Base-by-base conservation (phyloP, 139 green algal species). In the Microglena sp. region DNA sequence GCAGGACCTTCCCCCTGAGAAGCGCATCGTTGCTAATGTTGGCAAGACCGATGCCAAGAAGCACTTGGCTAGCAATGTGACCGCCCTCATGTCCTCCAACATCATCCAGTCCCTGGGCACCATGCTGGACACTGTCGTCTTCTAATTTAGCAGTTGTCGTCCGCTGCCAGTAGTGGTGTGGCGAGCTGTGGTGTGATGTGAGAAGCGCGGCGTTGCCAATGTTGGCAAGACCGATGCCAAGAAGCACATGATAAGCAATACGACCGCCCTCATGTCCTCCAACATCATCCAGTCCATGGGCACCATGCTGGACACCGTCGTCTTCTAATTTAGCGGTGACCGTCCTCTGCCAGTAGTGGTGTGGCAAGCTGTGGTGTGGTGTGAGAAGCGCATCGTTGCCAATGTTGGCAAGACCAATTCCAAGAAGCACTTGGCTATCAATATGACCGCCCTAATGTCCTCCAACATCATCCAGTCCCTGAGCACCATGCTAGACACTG, bases 31-130 rank as follows among this genome's bases (percentile, higher is more conserved):
- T 18, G 90, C 91, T 5, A 92, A 90, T 40, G 86, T 91, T 28
- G 74, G 92, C 60, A 92, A 94, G 76, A 90, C 95, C 77, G 93
- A 99, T 64, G 92, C 94, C 4, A 96, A 96, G 84, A 96, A 96
- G 86, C 90, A 92, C 60, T 76, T 99, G 45, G 86, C 89, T 54
- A 44, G 33, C 7, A 81, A 82, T 31, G 76, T 95, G 30, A 62
- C 70, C 22, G 21, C 62, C 3, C 77, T 97, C n/a, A 94, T 98
- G 88, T 70, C 78, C n/a, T 76, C 77, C 53, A 98, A 97, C 83
- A 95, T 98, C 64, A 76, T 88, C 45, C 91, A 97, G 64, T 33
- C 68, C 43, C 87, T 98, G 71, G 87, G 86, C 4, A 86, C 86
- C n/a, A 97, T 98, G 92, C 77, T 98, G 36, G 93, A 97, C 76